Percentiles rank a stretch among this genome's conserved stretches.
Conservation (phyloP, 2,329 filamentous ascomycete genomes). For the Basipetospora chlamydospora region DNA sequence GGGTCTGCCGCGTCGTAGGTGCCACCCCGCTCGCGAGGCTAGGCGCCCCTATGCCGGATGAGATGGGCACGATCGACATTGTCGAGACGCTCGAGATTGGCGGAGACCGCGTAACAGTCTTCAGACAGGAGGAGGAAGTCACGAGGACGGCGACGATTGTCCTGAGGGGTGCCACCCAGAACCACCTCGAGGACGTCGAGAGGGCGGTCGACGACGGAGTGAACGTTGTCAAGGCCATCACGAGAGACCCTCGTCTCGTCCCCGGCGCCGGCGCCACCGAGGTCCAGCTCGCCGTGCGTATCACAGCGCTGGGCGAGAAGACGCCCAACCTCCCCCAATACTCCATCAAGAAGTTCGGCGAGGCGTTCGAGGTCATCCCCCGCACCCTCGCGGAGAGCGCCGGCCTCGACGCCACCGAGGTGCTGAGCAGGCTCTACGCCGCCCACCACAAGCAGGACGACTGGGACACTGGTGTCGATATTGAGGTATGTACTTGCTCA, state of each 20-base stretch:
- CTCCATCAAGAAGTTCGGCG: constrained; percentile 91
- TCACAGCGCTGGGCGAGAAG: constrained; percentile 81
- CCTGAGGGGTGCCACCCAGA: constrained; percentile 88
- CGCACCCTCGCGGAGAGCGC: constrained; percentile 89
- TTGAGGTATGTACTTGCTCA: constrained; percentile 43
- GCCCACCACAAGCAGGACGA: constrained; percentile 79
- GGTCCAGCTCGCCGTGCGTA: constrained; percentile 81
- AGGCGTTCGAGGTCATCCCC: constrained; percentile 95
- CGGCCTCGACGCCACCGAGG: constrained; percentile 92
- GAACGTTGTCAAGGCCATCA: constrained; percentile 97
- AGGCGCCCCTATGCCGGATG: constrained; percentile 97
- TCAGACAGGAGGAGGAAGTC: constrained; percentile 86
- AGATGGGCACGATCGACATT: constrained; percentile 89
- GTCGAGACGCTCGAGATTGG: constrained; percentile 97
- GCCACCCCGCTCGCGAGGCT: constrained; percentile 91
- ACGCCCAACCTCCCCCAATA: constrained; percentile 89
- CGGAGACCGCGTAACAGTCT: constrained; percentile 94
- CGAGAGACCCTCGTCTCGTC: constrained; percentile 78
- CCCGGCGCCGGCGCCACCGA: constrained; percentile 91
- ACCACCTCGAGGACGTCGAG: constrained; percentile 94
- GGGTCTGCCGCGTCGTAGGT: constrained; percentile 89
- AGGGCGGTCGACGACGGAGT: constrained; percentile 95
- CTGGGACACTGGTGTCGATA: constrained; percentile 86
- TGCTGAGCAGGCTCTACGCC: constrained; percentile 81
- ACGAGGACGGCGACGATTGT: constrained; percentile 92